Base-by-base conservation (phyloP, 306 rosid species). In the Heteromeles arbutifolia region DNA sequence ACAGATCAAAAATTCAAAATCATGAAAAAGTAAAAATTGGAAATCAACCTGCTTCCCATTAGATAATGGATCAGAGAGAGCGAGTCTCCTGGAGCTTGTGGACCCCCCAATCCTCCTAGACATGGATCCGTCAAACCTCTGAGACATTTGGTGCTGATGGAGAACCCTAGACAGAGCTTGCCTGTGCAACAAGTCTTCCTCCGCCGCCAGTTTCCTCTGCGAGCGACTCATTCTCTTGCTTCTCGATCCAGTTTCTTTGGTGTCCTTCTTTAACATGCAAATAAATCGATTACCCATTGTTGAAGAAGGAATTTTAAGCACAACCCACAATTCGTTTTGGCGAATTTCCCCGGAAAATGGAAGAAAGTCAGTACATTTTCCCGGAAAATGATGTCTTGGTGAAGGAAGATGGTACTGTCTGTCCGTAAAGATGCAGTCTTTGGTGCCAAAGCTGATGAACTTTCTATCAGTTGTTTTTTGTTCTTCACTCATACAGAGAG, bases 71-170 rank as follows among this genome's bases (percentile, higher is more conserved):
- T 96, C 99, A 28, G 95, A 48, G 0, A 84, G 74, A 26, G 93
- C 44, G 0, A 85, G 74, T 68, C 97, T 88, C 76, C 96, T 82
- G 43, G 96, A 88, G 84, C 98, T 93, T 0, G 93, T 93, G 41
- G 98, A 89, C 62, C 98, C 99, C 62, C 98, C 99, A 77, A 89
- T 83, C 82, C 98, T 77, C 43, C 97, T 69, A 18, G 99, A 96
- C 95, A 88, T 92, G n/a, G 99, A 96, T 13, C 98, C 98, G 17
- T 96, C 99, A 67, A 92, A 92, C 85, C 99, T 90, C 87, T 96
- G 99, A 67, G 99, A 96, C 78, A 86, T 68, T 70, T 95, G 99
- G 72, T 92, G 97, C 82, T 96, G 97, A 8, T 92, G 97, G 77
- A 96, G 90, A 44, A 95, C 97, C 93, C 90, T 86, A 17, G 98